Evolutionary conservation across 192 early-diverging fungal genomes (phyloP), one percentile per base, ranked within the genome.

Genomic region (Haplosporangium gracile): DNA sequence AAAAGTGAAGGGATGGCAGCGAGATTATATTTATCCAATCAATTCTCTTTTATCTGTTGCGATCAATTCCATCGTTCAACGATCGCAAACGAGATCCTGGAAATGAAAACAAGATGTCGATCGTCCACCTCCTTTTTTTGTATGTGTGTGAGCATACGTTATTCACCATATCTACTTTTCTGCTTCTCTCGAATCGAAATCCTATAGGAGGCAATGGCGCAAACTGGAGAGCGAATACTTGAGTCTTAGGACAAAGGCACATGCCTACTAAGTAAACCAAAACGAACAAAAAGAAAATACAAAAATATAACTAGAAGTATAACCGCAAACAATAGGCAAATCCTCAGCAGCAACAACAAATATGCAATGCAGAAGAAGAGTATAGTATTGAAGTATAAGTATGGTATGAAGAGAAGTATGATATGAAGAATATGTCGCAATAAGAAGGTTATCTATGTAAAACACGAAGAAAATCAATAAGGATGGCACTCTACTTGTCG

Each of bases 151-250:
- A 47, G 22, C 7, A 5, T 11, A 7, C 20, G 18, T 51, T 51
- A 51, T 51, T 51, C 16, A 51, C 49, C 20, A 18, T 32, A 26
- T 32, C 26, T 65, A 11, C 60, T 32, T 65, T 11, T 65, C 60
- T 29, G 2, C 9, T 63, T 29, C n/a, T 9, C 57, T 63, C 6
- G 2, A 18, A 51, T 34, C 26, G 29, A 32, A 65, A 65, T 32
- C 11, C 3, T 8, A 26, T 72, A 83, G 82, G 82, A 75, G 63
- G 42, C 84, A 86, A 81, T 86, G 84, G 84, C 84, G 78, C 65
- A 81, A 80, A 29, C 75, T 86, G 0, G 84, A 86, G 26, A 80
- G 68, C 26, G 84, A 86, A 68, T 86, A 86, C 45, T 53, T 80
- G 45, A 86, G 84, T 32, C 70, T 80, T 24, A 75, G 78, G 40